Base-by-base conservation (phyloP, 2,329 filamentous ascomycete genomes). In the Aspergillus sp. region DNA sequence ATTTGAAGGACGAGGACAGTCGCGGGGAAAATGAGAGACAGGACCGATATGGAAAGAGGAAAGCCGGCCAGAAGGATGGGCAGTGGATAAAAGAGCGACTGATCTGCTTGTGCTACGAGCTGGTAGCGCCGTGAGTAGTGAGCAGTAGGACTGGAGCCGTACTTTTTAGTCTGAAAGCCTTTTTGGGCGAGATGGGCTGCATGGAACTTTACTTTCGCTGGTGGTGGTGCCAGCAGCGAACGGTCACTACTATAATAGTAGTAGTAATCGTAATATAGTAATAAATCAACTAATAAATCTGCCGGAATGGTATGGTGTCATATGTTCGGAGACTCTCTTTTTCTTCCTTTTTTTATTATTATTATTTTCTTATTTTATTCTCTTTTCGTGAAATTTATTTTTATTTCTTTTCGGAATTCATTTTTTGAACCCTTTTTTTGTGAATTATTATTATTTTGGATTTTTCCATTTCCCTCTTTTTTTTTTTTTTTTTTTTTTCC, bases 1-100 rank as follows among this genome's bases (percentile, higher is more conserved):
- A 69, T 65, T 65, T 68, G 64, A 69, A 67, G 63, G 61, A 59
- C 57, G 62, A 67, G 63, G 61, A 65, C 55, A 68, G 67, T 67
- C 65, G 67, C 63, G 70, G 67, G 70, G 70, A 69, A 69, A 72
- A 68, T 62, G 74, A 74, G 70, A 74, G 70, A 75, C 67, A 69
- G 66, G 67, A 65, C 66, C 63, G 66, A 69, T 70, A 69, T 68
- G 67, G 64, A 63, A 68, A 63, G 60, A 63, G 61, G 64, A 59
- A 64, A 61, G 67, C 68, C 65, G 64, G 63, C 58, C 63, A 59
- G 62, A 64, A 58, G 62, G 67, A 65, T 67, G 64, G 64, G 63
- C 63, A 63, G 69, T 74, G 72, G 72, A 70, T 74, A 73, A 76
- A 70, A 74, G 69, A 65, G 63, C 60, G 67, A 71, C 65, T 72